Evolutionary conservation across 371 early-diverging fungal genomes (phyloP).

Genomic region (Lichtheimia hyalospora): DNA sequence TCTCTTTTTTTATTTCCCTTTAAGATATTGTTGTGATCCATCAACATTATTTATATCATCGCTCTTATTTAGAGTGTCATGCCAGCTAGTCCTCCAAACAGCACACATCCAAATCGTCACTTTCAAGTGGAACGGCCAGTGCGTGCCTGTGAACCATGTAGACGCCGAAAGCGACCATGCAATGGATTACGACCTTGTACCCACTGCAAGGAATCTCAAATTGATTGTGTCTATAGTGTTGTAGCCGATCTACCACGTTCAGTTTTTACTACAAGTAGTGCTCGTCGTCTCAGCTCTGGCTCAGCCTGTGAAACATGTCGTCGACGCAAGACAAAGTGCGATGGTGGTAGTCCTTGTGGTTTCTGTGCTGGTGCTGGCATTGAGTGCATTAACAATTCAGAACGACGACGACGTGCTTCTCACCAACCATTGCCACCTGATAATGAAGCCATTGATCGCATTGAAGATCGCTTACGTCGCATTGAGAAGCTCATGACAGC

Average conservation of each 20-base stretch:
- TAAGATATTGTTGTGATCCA: background rate
- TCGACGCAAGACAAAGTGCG: conserved; percentile 54
- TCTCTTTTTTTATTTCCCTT: conserved; percentile 1
- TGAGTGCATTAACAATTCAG: conserved; percentile 49
- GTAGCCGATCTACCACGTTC: conserved; percentile 29
- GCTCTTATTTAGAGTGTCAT: background rate
- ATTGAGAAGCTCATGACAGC: conserved; percentile 53
- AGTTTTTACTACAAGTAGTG: conserved; percentile 32
- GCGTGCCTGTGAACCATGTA: conserved; percentile 29
- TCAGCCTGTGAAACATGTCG: conserved; percentile 55
- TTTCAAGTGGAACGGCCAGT: conserved; percentile 19
- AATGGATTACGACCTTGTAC: conserved; percentile 28
- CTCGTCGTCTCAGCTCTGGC: conserved; percentile 47
- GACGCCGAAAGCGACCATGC: conserved; percentile 20
- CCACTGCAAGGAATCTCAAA: conserved; percentile 15
- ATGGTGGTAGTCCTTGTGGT: conserved; percentile 47
- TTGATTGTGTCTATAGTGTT: conserved; percentile 28
- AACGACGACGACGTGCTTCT: conserved; percentile 30
- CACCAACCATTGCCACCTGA: conserved; percentile 4
- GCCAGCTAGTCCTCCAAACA: conserved; percentile 17
- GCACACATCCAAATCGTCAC: conserved; percentile 19
- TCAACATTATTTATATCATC: conserved; percentile 2
- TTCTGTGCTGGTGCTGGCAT: conserved; percentile 43
- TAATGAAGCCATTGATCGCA: conserved; percentile 43
- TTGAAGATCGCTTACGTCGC: conserved; percentile 47